These are phyloP conservation scores for Macrolepiota fuliginosa DNA, from an alignment of 768 basidiomycete species.

Conservation along the genomic window DNA sequence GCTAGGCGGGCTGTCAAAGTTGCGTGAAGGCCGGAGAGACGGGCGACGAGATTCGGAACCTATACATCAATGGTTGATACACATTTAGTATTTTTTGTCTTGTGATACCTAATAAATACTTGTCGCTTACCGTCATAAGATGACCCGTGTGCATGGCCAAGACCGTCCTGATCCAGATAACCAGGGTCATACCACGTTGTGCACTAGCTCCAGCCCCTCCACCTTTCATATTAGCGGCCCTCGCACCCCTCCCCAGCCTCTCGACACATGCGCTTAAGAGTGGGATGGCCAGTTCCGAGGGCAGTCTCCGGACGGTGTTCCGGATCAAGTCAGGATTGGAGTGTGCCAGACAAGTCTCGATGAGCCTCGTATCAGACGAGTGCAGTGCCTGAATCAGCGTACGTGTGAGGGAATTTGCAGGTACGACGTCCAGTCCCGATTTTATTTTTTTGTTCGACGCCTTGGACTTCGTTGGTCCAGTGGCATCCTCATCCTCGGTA, in stretches of 20 bases:
- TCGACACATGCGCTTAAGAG: constrained; percentile 88
- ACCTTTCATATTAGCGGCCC: constrained; percentile 72
- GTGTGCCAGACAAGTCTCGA: constrained; percentile 86
- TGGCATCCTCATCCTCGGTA: constrained; percentile 39
- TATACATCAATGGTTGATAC: constrained; percentile 27
- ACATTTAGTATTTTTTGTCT: not conserved
- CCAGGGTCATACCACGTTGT: constrained; percentile 67
- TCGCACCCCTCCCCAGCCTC: constrained; percentile 72
- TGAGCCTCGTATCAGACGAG: constrained; percentile 83
- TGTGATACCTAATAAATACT: constrained; percentile 1
- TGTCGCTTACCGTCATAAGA: constrained; percentile 82
- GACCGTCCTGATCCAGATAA: constrained; percentile 79
- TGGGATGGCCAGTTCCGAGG: constrained; percentile 82
- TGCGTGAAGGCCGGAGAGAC: constrained; percentile 81
- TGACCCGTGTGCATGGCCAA: constrained; percentile 86
- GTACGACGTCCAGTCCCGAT: constrained; percentile 43
- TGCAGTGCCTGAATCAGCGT: constrained; percentile 96
- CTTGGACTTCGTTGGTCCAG: constrained; percentile 22
- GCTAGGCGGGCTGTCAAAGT: constrained; percentile 77
- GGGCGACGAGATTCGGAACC: constrained; percentile 91
- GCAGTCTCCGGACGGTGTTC: constrained; percentile 84
- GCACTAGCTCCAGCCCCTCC: constrained; percentile 78
- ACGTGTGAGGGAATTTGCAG: constrained; percentile 86
- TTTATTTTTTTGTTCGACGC: constrained; percentile 30
- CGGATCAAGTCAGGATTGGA: constrained; percentile 78